Percentiles rank a stretch among this genome's conserved stretches.
These are phyloP conservation scores for Thoreauomyces humboldtii DNA, from an alignment of 192 early-diverging fungal species.

Conservation along the genomic window DNA sequence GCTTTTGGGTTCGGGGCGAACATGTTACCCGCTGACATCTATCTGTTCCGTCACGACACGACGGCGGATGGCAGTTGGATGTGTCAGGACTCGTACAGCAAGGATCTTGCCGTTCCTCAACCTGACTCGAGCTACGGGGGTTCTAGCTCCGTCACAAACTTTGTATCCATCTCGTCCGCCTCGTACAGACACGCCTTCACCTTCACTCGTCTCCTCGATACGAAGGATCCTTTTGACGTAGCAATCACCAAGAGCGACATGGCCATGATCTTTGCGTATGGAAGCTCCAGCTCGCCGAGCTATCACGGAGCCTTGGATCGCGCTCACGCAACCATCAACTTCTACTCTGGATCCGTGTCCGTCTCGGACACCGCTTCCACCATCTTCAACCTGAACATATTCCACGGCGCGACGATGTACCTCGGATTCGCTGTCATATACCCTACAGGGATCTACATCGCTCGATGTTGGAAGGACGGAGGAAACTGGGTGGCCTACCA, in stretches of 20 bases:
- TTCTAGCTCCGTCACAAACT: slow-evolving; percentile 7
- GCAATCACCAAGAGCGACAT: slow-evolving; percentile 23
- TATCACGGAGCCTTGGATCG: slow-evolving; percentile 33
- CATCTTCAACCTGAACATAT: slow-evolving; percentile 19
- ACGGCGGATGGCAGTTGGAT: slow-evolving; percentile 15
- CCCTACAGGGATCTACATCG: slow-evolving; percentile 36
- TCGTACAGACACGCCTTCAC: slow-evolving; percentile 4
- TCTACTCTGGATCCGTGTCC: slow-evolving; percentile 7
- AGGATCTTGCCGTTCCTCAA: slow-evolving; percentile 7
- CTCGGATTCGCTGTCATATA: slow-evolving; percentile 21
- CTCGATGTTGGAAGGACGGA: slow-evolving; percentile 23
- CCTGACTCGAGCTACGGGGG: slow-evolving; percentile 23
- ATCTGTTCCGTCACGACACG: slow-evolving; percentile 20
- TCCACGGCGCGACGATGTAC: slow-evolving; percentile 28
- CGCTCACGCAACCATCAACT: slow-evolving; percentile 19
- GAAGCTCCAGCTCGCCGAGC: neutral
- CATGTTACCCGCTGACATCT: slow-evolving; percentile 38
- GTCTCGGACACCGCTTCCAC: neutral
- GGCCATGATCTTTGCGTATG: slow-evolving; percentile 33
- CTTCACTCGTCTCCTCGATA: slow-evolving; percentile 25
- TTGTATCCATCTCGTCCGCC: slow-evolving; percentile 1
- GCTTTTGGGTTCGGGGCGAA: slow-evolving; percentile 40
- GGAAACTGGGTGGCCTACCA: slow-evolving; percentile 34
- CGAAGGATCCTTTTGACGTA: slow-evolving; percentile 24
- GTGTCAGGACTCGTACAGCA: slow-evolving; percentile 34